phyloP scores from a whole-genome alignment of 2,329 filamentous ascomycete species.

The Diaporthe vaccinii region DNA sequence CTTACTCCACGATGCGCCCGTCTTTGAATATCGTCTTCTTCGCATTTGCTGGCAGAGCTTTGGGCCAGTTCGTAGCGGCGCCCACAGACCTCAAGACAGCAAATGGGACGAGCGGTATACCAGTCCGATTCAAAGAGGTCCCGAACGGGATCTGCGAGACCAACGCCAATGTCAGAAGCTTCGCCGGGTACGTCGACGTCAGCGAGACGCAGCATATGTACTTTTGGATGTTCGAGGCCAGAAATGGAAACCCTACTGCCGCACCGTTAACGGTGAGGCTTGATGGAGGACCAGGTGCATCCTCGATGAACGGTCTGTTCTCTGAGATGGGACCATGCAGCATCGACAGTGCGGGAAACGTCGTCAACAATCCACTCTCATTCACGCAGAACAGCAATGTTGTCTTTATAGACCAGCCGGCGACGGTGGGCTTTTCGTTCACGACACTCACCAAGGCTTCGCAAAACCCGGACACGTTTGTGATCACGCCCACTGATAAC shows the following conservation, averaged over 20 bases:
- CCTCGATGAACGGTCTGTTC: slow-evolving; percentile 32
- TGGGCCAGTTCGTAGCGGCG: not conserved
- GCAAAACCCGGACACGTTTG: slow-evolving; percentile 42
- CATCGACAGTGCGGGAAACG: slow-evolving; percentile 65
- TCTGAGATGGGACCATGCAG: slow-evolving; percentile 58
- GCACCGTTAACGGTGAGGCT: slow-evolving; percentile 31
- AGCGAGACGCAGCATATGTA: slow-evolving; percentile 24
- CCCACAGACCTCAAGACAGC: slow-evolving; percentile 9
- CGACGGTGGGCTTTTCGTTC: slow-evolving; percentile 70
- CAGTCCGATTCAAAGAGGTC: slow-evolving; percentile 15
- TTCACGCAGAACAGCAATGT: slow-evolving; percentile 68
- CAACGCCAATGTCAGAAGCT: slow-evolving; percentile 13
- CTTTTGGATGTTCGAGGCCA: slow-evolving; percentile 26
- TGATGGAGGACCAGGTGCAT: slow-evolving; percentile 31
- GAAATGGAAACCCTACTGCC: slow-evolving; percentile 12
- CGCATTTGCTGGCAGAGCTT: not conserved
- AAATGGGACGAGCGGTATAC: slow-evolving; percentile 2
- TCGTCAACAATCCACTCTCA: slow-evolving; percentile 64
- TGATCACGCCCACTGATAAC: slow-evolving; percentile 29
- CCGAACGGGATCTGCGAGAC: slow-evolving; percentile 13
- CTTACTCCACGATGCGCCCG: not conserved
- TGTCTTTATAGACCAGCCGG: slow-evolving; percentile 63
- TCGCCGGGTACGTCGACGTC: slow-evolving; percentile 16
- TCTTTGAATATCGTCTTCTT: not conserved
- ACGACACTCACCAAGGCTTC: slow-evolving; percentile 42